These are phyloP conservation scores for Aspergillus novofumigatus DNA, from an alignment of 2,329 filamentous ascomycete species.

Conservation along the genomic window DNA sequence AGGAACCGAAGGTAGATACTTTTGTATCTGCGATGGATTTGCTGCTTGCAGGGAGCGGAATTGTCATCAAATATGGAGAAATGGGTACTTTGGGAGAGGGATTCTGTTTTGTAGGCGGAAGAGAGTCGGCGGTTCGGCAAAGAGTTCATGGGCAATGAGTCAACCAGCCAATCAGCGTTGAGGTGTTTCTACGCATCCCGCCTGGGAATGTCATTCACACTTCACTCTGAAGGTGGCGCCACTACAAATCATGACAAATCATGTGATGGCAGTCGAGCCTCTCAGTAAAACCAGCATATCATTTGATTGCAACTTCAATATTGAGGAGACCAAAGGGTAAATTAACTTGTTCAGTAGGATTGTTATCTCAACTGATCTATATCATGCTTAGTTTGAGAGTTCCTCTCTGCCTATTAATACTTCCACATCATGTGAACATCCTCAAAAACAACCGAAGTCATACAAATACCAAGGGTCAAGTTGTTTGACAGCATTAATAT, in stretches of 20 bases:
- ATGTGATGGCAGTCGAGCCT: not conserved
- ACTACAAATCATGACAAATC: constrained; percentile 12
- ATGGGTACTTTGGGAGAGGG: constrained; percentile 4
- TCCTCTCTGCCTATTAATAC: not conserved
- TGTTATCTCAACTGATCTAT: not conserved
- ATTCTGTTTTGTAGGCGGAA: constrained; percentile 21
- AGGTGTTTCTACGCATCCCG: constrained; percentile 35
- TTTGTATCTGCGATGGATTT: constrained; percentile 7
- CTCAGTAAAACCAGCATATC: not conserved
- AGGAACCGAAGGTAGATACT: constrained; percentile 1
- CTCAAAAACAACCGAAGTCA: not conserved
- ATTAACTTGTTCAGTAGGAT: not conserved
- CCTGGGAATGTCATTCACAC: not conserved
- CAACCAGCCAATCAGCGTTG: constrained; percentile 34
- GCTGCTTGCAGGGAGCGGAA: constrained; percentile 3
- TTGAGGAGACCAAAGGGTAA: not conserved
- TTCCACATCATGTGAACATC: not conserved
- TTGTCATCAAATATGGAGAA: constrained; percentile 9
- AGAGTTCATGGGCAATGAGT: constrained; percentile 13
- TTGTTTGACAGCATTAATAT: too few relatives aligned
- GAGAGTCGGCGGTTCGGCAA: constrained; percentile 24
- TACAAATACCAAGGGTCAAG: not conserved
- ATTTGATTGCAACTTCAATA: not conserved
- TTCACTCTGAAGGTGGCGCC: constrained; percentile 21
- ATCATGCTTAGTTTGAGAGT: not conserved